These are phyloP conservation scores for Ustilago cynodontis DNA, from an alignment of 1,284 basidiomycete genomes.

Conservation along the genomic window DNA sequence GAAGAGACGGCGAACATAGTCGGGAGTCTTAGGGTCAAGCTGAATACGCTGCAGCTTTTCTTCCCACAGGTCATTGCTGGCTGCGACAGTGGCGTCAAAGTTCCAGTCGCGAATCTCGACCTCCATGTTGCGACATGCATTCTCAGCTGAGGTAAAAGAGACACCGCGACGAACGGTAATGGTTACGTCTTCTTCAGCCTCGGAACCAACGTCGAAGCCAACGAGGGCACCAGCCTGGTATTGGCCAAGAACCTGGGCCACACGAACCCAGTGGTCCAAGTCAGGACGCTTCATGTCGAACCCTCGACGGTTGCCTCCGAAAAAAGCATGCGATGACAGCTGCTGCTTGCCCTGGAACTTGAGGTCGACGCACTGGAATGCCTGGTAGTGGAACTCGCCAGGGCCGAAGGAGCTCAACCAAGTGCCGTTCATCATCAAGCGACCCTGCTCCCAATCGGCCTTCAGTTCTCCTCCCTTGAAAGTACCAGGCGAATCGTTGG, in stretches of 20 bases:
- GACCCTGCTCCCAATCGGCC: conserved; percentile 43
- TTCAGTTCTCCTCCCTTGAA: conserved; percentile 52
- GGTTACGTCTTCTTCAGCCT: conserved; percentile 23
- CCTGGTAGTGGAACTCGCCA: conserved; percentile 45
- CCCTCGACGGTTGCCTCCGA: conserved; percentile 55
- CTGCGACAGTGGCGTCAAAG: conserved; percentile 47
- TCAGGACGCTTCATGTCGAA: conserved; percentile 51
- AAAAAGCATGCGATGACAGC: conserved; percentile 54
- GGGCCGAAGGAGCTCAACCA: conserved; percentile 56
- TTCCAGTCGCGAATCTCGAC: conserved; percentile 52
- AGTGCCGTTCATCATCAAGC: conserved; percentile 56
- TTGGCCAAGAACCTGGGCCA: conserved; percentile 46
- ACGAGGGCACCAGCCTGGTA: conserved; percentile 59
- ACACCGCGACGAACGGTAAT: conserved; percentile 57
- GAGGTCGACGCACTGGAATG: conserved; percentile 58
- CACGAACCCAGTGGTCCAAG: conserved; percentile 43
- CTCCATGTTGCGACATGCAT: conserved; percentile 62
- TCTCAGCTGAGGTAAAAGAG: conserved; percentile 53
- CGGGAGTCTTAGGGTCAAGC: conserved; percentile 49
- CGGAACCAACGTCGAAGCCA: conserved; percentile 23
- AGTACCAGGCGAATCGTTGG: conserved; percentile 61
- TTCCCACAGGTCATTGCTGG: conserved; percentile 54
- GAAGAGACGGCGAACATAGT: conserved; percentile 53
- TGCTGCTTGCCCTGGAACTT: conserved; percentile 49
- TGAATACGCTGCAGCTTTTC: conserved; percentile 59